Evolutionary conservation across 441 rosid species (phyloP).

Genomic region (Euphorbia corollata): DNA sequence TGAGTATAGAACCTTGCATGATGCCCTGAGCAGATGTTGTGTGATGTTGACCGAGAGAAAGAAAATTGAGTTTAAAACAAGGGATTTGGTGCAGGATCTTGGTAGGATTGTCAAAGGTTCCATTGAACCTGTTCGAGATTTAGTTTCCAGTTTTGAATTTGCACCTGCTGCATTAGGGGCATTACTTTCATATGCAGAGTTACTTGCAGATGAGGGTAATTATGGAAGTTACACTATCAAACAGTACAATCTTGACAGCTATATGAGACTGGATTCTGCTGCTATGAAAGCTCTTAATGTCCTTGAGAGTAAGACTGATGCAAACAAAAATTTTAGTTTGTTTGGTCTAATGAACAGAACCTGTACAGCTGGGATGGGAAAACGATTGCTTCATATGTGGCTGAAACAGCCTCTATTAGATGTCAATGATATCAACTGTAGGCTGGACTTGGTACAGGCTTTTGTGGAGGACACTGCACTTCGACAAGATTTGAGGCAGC

Average conservation of each 20-base stretch:
- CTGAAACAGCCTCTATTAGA: conserved; percentile 89
- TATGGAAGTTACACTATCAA: conserved; percentile 65
- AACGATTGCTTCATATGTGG: conserved; percentile 90
- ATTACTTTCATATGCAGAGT: conserved; percentile 66
- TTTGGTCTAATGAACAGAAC: conserved; percentile 98
- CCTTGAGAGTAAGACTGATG: conserved; percentile 92
- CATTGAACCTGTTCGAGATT: conserved; percentile 74
- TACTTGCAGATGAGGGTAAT: conserved; percentile 74
- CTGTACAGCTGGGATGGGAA: conserved; percentile 97
- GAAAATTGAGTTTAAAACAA: conserved; percentile 71
- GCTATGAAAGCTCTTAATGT: conserved; percentile 94
- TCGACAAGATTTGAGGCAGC: conserved; percentile 91
- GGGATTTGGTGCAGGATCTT: conserved; percentile 88
- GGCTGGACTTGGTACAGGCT: conserved; percentile 86
- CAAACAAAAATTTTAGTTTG: conserved; percentile 92
- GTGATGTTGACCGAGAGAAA: conserved; percentile 89
- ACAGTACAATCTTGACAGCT: conserved; percentile 60
- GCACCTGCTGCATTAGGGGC: conserved; percentile 87
- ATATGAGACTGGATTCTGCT: conserved; percentile 89
- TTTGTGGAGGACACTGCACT: conserved; percentile 88
- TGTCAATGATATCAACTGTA: conserved; percentile 57
- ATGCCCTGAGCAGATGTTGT: conserved; percentile 61
- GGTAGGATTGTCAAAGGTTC: conserved; percentile 81
- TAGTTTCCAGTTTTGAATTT: conserved; percentile 72
- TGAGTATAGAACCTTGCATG: conserved; percentile 51